phyloP scores from a whole-genome alignment of 2,329 filamentous ascomycete species.

The Paecilomyces sp. region DNA sequence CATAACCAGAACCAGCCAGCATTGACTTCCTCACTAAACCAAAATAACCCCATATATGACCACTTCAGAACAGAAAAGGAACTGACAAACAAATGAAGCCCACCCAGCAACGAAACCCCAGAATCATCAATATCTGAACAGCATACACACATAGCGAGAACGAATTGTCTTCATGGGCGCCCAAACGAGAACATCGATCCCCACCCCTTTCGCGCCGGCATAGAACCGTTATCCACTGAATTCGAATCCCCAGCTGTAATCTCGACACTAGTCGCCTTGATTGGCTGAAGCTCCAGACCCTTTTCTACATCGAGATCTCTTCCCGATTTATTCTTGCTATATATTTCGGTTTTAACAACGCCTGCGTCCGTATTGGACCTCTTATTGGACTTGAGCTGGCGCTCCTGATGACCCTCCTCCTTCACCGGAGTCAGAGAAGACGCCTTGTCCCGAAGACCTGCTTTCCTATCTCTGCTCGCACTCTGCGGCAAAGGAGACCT shows the following conservation, averaged over 20 bases:
- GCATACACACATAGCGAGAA: neutral
- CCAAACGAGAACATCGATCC: slow-evolving; percentile 6
- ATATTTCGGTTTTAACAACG: neutral
- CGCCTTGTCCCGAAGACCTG: neutral
- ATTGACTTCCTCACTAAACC: neutral
- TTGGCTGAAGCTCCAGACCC: neutral
- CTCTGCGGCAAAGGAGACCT: slow-evolving; percentile 3
- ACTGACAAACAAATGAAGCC: neutral
- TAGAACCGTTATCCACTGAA: neutral
- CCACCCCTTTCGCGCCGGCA: neutral
- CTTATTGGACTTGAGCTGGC: neutral
- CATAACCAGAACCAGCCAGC: too few species aligned
- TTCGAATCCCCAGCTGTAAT: slow-evolving; percentile 2
- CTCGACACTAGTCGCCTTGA: slow-evolving; percentile 2
- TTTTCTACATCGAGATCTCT: neutral
- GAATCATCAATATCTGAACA: neutral
- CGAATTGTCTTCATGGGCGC: neutral
- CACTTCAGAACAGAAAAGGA: neutral
- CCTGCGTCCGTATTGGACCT: neutral
- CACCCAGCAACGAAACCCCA: neutral
- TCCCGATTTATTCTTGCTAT: neutral
- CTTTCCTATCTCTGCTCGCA: neutral
- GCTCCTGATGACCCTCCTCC: neutral
- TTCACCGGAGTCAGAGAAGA: neutral
- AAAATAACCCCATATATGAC: neutral